A percentile compares a stretch with the other conserved stretches of the same genome.
phyloP scores from a whole-genome alignment of 176 grass and related monocot species.

The Alloteropsis semialata region DNA sequence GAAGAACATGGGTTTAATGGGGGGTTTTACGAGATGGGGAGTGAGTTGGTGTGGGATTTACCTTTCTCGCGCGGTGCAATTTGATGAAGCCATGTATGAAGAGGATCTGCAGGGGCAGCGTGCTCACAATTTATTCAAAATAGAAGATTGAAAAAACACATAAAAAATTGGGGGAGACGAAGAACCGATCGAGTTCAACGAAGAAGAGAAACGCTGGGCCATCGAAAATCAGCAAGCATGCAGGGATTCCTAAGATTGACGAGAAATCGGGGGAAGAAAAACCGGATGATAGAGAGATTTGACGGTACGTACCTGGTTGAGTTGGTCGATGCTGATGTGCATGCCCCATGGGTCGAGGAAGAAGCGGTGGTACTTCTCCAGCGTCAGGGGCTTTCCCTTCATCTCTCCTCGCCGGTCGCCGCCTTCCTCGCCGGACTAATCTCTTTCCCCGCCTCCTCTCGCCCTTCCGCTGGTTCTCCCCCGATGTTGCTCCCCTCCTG shows the following conservation, averaged over 20 bases:
- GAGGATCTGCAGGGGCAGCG: conserved; percentile 37
- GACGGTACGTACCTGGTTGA: conserved; percentile 39
- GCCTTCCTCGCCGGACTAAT: background rate
- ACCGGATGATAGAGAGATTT: background rate
- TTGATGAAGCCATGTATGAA: conserved; percentile 54
- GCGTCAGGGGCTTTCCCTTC: conserved; percentile 22
- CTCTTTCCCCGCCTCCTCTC: background rate
- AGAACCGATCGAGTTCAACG: background rate
- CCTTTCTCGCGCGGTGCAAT: conserved; percentile 20
- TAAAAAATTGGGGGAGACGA: background rate
- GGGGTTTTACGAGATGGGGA: background rate
- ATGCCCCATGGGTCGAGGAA: conserved; percentile 32
- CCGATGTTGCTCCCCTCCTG: background rate
- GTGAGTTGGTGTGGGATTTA: background rate
- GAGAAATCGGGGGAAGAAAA: background rate
- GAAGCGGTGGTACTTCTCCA: conserved; percentile 57
- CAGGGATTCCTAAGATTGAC: background rate
- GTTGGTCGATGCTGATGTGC: conserved; percentile 29
- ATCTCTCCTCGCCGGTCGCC: background rate
- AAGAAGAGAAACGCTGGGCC: background rate
- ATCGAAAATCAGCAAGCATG: background rate
- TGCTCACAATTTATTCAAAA: background rate
- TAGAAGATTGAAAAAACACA: background rate
- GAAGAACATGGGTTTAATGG: background rate
- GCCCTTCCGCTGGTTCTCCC: background rate